Base-by-base conservation (phyloP, 306 rosid species). In the Malus sieversii region DNA sequence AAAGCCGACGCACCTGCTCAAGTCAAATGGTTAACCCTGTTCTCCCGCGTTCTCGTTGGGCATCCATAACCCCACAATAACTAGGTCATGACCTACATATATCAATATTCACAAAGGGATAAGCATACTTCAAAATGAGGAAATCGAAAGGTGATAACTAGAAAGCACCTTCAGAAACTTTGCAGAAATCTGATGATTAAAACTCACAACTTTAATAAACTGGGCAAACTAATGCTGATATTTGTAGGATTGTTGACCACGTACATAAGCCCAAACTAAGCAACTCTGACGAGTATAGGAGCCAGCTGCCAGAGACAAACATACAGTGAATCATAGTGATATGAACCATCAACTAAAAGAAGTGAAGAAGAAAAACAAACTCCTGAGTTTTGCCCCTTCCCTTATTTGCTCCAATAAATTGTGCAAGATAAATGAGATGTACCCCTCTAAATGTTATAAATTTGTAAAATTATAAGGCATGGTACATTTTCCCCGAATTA, bases 251-350 rank as follows among this genome's bases (percentile, higher is more conserved):
- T 97, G 80, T 89, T 92, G 89, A 92, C 99, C 81, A 95, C 88
- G 86, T 92, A 92, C 97, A 92, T 92, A 80, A 96, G 97, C 33
- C 4, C 4, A 90, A 25, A 95, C 99, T 82, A 95, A 87, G 87
- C 99, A 95, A 75, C 97, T 97, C 99, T 97, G 92, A 66, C 96
- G 92, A 84, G 92, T 95, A 85, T 95, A 92, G 83, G 89, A 95
- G 12, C 99, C 99, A 78, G 97, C 99, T 95, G 93, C 85, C 74
- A 88, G 74, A 75, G 76, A 71, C 68, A 82, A 38, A 75, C 52
- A 65, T 69, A 62, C 59, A 73, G 65, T 58, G 22, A 59, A 20
- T 33, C 61, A 29, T 19, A 55, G 40, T 74, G 69, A 77, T 75
- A 69, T 45, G 60, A 65, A 68, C 55, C 30, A 71, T 33, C 25